Evolutionary conservation across 1,139 yeast genomes (phyloP).

Genomic region (Keqinozyma sinolaborantium): DNA sequence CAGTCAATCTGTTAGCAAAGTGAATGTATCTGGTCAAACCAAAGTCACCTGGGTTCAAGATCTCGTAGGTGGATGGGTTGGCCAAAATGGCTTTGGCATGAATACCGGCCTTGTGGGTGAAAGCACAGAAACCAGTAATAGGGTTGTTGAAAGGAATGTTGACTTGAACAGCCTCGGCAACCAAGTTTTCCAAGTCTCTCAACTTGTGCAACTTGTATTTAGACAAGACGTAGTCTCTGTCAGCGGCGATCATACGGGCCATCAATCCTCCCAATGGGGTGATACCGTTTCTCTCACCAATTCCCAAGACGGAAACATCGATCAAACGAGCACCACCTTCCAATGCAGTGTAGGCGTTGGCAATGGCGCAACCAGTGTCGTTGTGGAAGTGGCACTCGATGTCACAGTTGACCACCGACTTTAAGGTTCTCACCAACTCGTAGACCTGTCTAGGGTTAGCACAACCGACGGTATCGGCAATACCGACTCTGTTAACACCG

Average conservation of each 20-base stretch:
- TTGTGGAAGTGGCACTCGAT: constrained; percentile 61
- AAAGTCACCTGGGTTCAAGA: constrained; percentile 53
- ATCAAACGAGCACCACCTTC: constrained; percentile 61
- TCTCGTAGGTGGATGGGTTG: constrained; percentile 58
- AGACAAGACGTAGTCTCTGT: constrained; percentile 54
- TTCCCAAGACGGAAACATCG: constrained; percentile 56
- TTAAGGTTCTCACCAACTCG: constrained; percentile 56
- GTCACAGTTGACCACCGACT: constrained; percentile 53
- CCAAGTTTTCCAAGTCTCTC: constrained; percentile 54
- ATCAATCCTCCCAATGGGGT: constrained; percentile 60
- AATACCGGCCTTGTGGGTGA: constrained; percentile 61
- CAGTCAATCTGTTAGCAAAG: constrained; percentile 57
- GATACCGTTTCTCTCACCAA: constrained; percentile 61
- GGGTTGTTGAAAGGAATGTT: constrained; percentile 60
- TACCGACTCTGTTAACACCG: constrained; percentile 59
- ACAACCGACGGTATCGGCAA: constrained; percentile 62
- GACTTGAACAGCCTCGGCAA: constrained; percentile 56
- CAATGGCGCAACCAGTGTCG: constrained; percentile 62
- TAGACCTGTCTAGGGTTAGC: constrained; percentile 61
- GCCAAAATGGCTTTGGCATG: constrained; percentile 61
- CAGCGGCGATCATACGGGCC: constrained; percentile 62
- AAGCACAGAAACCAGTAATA: constrained; percentile 60
- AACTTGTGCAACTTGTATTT: constrained; percentile 53
- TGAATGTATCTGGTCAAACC: constrained; percentile 57
- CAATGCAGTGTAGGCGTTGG: constrained; percentile 58